Conservation (phyloP, 768 basidiomycete species). For the Mycena olivaceomarginata region DNA sequence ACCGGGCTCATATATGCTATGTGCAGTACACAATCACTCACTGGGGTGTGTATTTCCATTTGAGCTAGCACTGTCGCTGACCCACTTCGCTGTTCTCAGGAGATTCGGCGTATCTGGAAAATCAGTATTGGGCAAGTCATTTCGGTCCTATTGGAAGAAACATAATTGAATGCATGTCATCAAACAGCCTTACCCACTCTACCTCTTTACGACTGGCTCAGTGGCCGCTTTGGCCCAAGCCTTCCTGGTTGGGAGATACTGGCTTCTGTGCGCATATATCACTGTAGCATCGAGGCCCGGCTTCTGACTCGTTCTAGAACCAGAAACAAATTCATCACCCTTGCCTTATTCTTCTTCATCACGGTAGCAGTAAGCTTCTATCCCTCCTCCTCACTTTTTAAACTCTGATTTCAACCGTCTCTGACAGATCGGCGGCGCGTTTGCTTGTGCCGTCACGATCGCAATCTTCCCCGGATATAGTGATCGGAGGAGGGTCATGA, state of each 20-base stretch:
- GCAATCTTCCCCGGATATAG: constrained; percentile 17
- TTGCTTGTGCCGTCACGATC: constrained; percentile 13
- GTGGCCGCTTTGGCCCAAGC: constrained; percentile 22
- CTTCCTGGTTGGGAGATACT: constrained; percentile 15
- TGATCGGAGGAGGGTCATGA: constrained; percentile 18
- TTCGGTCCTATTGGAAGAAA: constrained; percentile 15
- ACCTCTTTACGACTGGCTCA: constrained; percentile 24
- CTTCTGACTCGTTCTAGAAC: constrained; percentile 10
- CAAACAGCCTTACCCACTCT: constrained; percentile 19
- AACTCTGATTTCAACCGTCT: constrained; percentile 13
- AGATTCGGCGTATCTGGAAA: constrained; percentile 16
- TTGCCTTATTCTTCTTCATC: constrained; percentile 18
- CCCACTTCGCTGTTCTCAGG: constrained; percentile 5
- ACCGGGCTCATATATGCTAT: constrained; percentile 17
- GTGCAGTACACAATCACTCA: constrained; percentile 32
- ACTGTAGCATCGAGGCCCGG: not conserved
- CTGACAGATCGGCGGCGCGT: constrained; percentile 23
- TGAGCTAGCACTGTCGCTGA: constrained; percentile 14
- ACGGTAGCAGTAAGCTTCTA: constrained; percentile 14
- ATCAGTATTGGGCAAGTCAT: constrained; percentile 30
- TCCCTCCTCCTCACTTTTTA: constrained; percentile 19
- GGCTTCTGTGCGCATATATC: constrained; percentile 14
- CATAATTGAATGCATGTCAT: constrained; percentile 11
- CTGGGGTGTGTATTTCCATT: constrained; percentile 27
- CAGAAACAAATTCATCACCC: constrained; percentile 18